Evolutionary conservation across 2,329 filamentous ascomycete species (phyloP).

Genomic region (Sporothrix luriei): DNA sequence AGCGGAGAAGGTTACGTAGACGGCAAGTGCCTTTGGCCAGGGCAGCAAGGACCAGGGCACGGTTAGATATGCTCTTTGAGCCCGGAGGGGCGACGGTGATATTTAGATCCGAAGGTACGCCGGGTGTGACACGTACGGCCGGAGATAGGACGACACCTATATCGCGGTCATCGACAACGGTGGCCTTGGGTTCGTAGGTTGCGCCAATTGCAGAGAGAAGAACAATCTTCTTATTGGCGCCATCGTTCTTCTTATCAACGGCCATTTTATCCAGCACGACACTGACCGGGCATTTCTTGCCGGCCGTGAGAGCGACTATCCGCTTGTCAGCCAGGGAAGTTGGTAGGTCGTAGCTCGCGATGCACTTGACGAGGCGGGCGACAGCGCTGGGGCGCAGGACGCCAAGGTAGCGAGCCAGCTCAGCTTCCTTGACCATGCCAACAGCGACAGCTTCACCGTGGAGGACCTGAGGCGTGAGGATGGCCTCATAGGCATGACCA

Average conservation of each 20-base stretch:
- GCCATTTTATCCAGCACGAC: conserved; percentile 89
- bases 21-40: conserved; percentile 83
- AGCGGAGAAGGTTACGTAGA: conserved; percentile 90
- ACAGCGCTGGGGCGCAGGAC: conserved; percentile 84
- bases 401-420: conserved; percentile 85
- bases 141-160: conserved; percentile 83
- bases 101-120: conserved; percentile 62
- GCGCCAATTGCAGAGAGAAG: conserved; percentile 86
- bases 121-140: conserved; percentile 72
- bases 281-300: conserved; percentile 85
- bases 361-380: conserved; percentile 86
- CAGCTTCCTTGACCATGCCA: conserved; percentile 97
- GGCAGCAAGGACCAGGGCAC: conserved; percentile 89
- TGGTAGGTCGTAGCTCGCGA: conserved; percentile 89
- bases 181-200: conserved; percentile 84
- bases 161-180: conserved; percentile 80
- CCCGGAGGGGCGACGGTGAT: conserved; percentile 85
- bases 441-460: conserved; percentile 96
- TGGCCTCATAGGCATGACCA: conserved; percentile 93
- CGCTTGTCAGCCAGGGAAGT: conserved; percentile 82
- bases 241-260: conserved; percentile 98
- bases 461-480: conserved; percentile 90
- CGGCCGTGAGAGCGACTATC: conserved; percentile 78
- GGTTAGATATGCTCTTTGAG: conserved; percentile 97
- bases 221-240: conserved; percentile 92